Conservation (phyloP, 2,329 filamentous ascomycete genomes). For the Diaporthe sp. region DNA sequence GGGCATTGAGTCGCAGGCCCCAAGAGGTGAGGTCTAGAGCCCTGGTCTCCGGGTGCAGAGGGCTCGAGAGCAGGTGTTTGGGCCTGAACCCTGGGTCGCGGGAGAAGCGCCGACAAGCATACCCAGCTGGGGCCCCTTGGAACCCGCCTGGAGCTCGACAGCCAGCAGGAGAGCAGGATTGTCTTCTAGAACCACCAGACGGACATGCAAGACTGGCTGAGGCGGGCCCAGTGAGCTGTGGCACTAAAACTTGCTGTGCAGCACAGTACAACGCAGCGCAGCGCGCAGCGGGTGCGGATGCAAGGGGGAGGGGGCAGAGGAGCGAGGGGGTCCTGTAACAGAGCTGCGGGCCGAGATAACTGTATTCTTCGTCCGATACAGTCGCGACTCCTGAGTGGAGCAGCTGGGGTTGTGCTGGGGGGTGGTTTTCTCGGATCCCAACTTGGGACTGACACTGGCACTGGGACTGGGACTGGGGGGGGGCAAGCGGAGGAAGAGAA, state of each 20-base stretch:
- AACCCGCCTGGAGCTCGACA: constrained; percentile 17
- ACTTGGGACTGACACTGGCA: background rate
- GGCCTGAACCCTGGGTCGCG: constrained; percentile 9
- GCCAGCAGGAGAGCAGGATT: background rate
- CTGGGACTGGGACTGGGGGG: background rate
- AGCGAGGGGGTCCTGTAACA: constrained; percentile 31
- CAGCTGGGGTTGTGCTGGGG: background rate
- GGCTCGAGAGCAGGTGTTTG: constrained; percentile 29
- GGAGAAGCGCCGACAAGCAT: constrained; percentile 25
- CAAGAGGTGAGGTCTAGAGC: constrained; percentile 30
- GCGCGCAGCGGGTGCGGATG: constrained; percentile 3
- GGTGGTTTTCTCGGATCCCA: background rate
- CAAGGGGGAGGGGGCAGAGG: constrained; percentile 23
- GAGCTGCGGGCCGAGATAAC: constrained; percentile 35
- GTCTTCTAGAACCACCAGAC: constrained; percentile 23
- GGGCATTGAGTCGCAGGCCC: constrained; percentile 22
- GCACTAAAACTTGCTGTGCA: constrained; percentile 3
- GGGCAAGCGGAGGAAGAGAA: background rate
- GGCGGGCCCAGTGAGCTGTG: background rate
- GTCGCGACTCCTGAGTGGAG: constrained; percentile 33
- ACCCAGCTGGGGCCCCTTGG: background rate
- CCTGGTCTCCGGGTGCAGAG: constrained; percentile 26
- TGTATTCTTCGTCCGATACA: constrained; percentile 34
- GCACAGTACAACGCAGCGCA: constrained; percentile 9
- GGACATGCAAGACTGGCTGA: background rate